Conservation (phyloP, 345 rosid genomes). For the Draba incana region DNA sequence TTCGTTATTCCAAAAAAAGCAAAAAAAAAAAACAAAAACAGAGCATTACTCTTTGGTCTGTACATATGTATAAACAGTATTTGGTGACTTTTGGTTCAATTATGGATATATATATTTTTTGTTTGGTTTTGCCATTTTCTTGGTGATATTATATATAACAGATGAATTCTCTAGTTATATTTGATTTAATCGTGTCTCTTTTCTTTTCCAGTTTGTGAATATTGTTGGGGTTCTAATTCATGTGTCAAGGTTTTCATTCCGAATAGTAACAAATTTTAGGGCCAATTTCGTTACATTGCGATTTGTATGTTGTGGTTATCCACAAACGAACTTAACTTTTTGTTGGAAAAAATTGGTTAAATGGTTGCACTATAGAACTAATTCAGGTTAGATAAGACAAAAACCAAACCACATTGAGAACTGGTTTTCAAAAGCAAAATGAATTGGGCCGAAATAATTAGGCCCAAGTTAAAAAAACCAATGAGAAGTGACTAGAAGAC, state of each 20-base stretch:
- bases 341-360: no score
- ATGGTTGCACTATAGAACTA: no score
- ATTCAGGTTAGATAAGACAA: no score
- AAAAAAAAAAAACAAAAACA: constrained; percentile 18
- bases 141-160: neutral
- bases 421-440: neutral
- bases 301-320: neutral
- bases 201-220: neutral
- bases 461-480: neutral
- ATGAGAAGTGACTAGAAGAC: constrained; percentile 1
- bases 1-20: neutral
- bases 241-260: no score
- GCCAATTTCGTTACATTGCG: neutral
- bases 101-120: neutral
- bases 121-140: constrained; percentile 2
- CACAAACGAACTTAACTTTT: neutral
- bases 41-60: constrained; percentile 33
- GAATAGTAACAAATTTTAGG: no score
- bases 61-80: constrained; percentile 29
- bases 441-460: neutral
- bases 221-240: neutral
- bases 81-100: constrained; percentile 3
- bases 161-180: constrained; percentile 15
- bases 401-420: no score
- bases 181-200: neutral